Conservation (phyloP, 495 filamentous ascomycete species). For the Patellaria atrata region DNA sequence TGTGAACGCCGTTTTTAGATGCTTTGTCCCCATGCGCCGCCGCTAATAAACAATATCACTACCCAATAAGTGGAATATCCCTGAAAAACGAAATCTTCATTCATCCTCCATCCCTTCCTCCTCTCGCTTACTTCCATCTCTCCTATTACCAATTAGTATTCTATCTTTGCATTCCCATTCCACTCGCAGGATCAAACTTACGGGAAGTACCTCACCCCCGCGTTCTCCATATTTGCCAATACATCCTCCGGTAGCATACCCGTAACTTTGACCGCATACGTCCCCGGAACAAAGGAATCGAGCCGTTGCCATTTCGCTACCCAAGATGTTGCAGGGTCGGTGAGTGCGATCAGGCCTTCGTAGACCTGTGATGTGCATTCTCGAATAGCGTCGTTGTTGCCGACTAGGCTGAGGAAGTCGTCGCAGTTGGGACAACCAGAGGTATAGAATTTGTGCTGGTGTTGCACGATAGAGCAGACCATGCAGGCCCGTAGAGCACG, state of each 20-base stretch:
- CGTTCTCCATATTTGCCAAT: conserved; percentile 21
- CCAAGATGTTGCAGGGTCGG: conserved; percentile 70
- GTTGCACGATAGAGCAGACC: conserved; percentile 88
- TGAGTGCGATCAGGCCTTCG: conserved; percentile 71
- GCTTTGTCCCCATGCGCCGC: no score
- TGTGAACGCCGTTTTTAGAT: no score
- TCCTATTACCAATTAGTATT: conserved; percentile 21
- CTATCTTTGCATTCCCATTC: neutral
- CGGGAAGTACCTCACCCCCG: conserved; percentile 29
- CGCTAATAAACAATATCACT: no score
- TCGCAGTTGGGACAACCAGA: conserved; percentile 91
- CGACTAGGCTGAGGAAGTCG: conserved; percentile 65
- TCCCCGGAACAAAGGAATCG: conserved; percentile 68
- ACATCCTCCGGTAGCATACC: conserved; percentile 38
- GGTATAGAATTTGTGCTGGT: conserved; percentile 10
- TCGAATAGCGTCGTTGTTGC: conserved; percentile 62
- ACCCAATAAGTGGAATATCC: no score
- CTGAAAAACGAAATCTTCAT: no score
- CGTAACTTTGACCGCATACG: conserved; percentile 87
- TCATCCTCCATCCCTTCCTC: no score
- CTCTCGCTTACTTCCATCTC: conserved; percentile 43
- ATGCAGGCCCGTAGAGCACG: conserved; percentile 91
- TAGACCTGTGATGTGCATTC: conserved; percentile 93
- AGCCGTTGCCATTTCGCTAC: conserved; percentile 90
- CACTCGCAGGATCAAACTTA: conserved; percentile 10